These are phyloP conservation scores for Cytospora paraplurivora DNA, from an alignment of 2,329 filamentous ascomycete species.

Conservation along the genomic window DNA sequence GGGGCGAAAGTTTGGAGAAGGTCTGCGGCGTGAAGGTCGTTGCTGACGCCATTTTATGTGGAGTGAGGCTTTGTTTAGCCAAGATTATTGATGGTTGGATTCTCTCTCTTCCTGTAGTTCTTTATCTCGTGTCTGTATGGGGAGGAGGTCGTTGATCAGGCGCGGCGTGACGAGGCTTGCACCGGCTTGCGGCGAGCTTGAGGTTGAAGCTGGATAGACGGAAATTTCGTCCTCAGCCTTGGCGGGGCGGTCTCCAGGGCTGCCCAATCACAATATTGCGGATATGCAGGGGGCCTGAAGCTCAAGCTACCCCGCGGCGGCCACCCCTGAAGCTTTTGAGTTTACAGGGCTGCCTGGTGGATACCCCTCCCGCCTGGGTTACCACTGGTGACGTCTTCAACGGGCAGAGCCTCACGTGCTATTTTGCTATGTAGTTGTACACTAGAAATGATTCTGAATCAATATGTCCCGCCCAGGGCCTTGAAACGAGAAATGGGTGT, in stretches of 20 bases:
- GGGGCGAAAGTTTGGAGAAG: slow-evolving; percentile 87
- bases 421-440: not conserved
- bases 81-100: not conserved
- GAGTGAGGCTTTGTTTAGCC: not conserved
- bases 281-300: slow-evolving; percentile 21
- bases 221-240: slow-evolving; percentile 26
- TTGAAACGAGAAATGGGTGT: not conserved
- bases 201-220: slow-evolving; percentile 8
- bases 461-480: not conserved
- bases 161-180: slow-evolving; percentile 5
- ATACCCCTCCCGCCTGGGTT: not conserved
- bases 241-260: slow-evolving; percentile 15
- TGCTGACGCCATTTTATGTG: slow-evolving; percentile 39
- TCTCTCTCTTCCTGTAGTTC: not conserved
- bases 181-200: not conserved
- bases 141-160: slow-evolving; percentile 5
- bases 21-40: slow-evolving; percentile 61
- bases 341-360: slow-evolving; percentile 18
- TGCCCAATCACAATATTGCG: slow-evolving; percentile 25
- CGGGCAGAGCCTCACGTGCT: slow-evolving; percentile 11
- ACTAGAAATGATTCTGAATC: not conserved
- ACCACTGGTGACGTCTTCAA: slow-evolving; percentile 21
- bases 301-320: slow-evolving; percentile 26
- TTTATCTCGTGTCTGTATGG: not conserved
- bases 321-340: not conserved